Conservation (phyloP, 176 grass and related monocot genomes). For the Miscanthus lutarioriparius region DNA sequence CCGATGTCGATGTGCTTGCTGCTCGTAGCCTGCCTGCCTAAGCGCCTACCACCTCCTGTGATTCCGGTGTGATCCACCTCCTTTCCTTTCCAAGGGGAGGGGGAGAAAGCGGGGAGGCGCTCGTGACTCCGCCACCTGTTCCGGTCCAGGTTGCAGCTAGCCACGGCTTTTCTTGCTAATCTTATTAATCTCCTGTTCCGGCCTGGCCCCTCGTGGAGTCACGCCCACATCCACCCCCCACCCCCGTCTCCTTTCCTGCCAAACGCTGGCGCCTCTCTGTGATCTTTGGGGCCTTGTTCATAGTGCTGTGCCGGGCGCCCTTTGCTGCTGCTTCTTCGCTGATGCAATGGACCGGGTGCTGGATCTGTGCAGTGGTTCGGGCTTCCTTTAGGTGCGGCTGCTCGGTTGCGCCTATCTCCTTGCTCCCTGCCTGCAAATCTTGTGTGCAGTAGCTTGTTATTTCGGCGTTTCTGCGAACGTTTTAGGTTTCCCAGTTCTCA, state of each 20-base stretch:
- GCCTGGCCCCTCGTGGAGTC: background rate
- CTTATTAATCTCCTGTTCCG: background rate
- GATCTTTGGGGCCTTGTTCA: background rate
- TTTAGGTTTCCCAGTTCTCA: background rate
- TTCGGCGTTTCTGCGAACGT: background rate
- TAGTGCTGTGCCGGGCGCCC: background rate
- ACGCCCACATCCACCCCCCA: background rate
- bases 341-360: background rate
- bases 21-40: background rate
- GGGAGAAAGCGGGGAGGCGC: background rate
- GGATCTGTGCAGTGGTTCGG: slow-evolving; percentile 1
- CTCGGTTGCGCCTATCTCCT: background rate
- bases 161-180: background rate
- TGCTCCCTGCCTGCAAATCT: background rate
- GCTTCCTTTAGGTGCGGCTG: background rate
- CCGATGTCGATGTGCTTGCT: background rate
- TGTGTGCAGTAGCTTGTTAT: background rate
- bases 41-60: background rate
- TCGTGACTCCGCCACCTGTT: slow-evolving; percentile 4
- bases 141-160: slow-evolving; percentile 1
- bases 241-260: background rate
- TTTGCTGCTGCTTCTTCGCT: background rate
- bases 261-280: background rate
- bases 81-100: background rate
- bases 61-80: slow-evolving; percentile 18